Conservation (phyloP, 306 rosid genomes). For the Leucaena leucocephala region DNA sequence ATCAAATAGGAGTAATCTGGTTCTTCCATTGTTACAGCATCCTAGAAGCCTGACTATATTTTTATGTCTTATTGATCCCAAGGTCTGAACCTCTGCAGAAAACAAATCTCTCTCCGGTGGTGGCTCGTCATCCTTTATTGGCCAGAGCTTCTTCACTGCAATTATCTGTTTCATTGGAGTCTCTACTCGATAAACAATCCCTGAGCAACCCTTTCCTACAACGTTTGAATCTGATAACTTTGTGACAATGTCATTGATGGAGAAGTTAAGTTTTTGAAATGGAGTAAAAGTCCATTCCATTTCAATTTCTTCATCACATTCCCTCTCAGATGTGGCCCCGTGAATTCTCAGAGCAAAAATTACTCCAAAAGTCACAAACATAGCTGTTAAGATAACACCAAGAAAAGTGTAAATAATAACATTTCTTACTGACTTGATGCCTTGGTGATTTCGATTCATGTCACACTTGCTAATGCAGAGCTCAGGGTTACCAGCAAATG, state of each 20-base stretch:
- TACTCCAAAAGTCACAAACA: constrained; percentile 56
- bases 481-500: constrained; percentile 67
- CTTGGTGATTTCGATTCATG: constrained; percentile 35
- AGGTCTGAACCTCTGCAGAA: constrained; percentile 79
- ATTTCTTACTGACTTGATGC: constrained; percentile 54
- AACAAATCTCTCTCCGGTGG: constrained; percentile 74
- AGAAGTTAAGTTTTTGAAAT: constrained; percentile 83
- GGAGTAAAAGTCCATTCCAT: constrained; percentile 89
- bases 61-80: constrained; percentile 90
- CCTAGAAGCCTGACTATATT: constrained; percentile 92
- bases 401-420: constrained; percentile 61
- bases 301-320: constrained; percentile 50
- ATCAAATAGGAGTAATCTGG: constrained; percentile 84
- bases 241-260: constrained; percentile 67
- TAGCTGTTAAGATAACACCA: constrained; percentile 58
- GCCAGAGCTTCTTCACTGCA: constrained; percentile 98
- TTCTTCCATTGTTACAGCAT: constrained; percentile 77
- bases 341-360: constrained; percentile 59
- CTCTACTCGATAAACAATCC: constrained; percentile 88
- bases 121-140: constrained; percentile 57
- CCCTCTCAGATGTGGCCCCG: constrained; percentile 45
- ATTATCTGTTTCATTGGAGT: constrained; percentile 77
- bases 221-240: constrained; percentile 75
- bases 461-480: constrained; percentile 71
- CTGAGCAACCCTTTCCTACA: constrained; percentile 89